These are phyloP conservation scores for Bacidia gigantensis DNA, from an alignment of 495 filamentous ascomycete genomes.

Conservation along the genomic window DNA sequence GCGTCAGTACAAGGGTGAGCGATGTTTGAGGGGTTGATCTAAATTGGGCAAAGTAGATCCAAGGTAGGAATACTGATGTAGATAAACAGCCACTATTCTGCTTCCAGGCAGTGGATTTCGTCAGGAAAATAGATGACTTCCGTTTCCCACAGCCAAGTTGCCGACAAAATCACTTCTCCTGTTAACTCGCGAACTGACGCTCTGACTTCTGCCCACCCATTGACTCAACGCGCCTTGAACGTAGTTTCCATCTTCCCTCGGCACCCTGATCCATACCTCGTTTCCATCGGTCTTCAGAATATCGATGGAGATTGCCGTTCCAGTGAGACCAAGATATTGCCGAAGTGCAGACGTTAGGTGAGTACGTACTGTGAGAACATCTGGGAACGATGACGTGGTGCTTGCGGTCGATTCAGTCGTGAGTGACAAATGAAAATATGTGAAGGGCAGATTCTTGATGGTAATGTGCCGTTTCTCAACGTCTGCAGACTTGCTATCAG, in stretches of 20 bases:
- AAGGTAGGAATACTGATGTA: background rate
- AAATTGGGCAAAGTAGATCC: background rate
- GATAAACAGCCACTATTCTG: no score
- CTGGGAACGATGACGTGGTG: conserved; percentile 32
- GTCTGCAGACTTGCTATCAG: background rate
- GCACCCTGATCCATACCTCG: conserved; percentile 62
- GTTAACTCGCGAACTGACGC: conserved; percentile 43
- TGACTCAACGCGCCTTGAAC: conserved; percentile 52
- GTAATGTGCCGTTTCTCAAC: conserved; percentile 17
- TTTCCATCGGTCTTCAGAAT: conserved; percentile 49
- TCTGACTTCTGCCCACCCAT: conserved; percentile 22
- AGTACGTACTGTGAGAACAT: conserved; percentile 59
- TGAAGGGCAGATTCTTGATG: conserved; percentile 36
- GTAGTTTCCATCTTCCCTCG: conserved; percentile 48
- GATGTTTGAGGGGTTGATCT: background rate
- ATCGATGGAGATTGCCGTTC: conserved; percentile 65
- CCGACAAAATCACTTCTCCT: conserved; percentile 43
- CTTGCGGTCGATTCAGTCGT: conserved; percentile 20
- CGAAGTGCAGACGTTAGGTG: conserved; percentile 59
- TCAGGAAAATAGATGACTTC: conserved; percentile 7
- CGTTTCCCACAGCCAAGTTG: conserved; percentile 30
- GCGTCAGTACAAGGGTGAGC: background rate
- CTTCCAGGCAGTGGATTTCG: no score
- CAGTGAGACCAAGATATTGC: conserved; percentile 69
- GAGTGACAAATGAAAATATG: conserved; percentile 22